Evolutionary conservation across 1,139 yeast species (phyloP), one percentile per base, ranked within the genome.

Genomic region (Zygosaccharomyces sapae): DNA sequence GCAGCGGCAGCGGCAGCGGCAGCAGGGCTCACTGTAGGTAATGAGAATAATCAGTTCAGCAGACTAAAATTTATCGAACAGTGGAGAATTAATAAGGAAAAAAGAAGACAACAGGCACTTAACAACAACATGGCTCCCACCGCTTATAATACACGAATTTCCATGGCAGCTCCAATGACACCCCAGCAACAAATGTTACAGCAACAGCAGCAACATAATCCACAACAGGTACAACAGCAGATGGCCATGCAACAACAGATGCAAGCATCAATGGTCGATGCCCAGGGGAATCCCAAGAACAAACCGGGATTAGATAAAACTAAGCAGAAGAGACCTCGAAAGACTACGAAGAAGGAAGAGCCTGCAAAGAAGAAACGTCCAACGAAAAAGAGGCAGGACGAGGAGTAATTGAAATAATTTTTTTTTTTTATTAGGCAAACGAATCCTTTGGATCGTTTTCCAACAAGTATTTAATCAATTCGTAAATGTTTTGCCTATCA

Each of bases 401-500:
- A 59, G 43, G 37, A 43, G n/a, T 33, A 16, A 20, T 38, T 25
- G 19, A 33, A 38, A 33, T 19, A 16, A 16, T 16, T 16, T 16
- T 16, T 16, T 16, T 33, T 13, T 27, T 19, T 18, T 22, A 25
- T 52, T 42, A 64, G 33, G 65, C 60, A 47, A 65, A 65, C 8
- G 68, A 57, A 29, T 58, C 62, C 49, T 63, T 62, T 29, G 68
- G 67, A 44, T 63, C 66, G 48, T 55, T 62, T 33, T 64, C 66
- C 37, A 63, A 49, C 24, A 63, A 54, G 49, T 58, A 64, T 47
- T 81, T 77, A 34, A 87, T 67, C 47, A 86, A 70, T 61, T 77
- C 76, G 58, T 71, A 76, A 39, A 86, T 72, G 55, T 78, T 76
- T 43, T 74, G 75, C 57, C 96, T 73, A 59, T 89, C 96, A 3